phyloP scores from a whole-genome alignment of 768 basidiomycete genomes.

The Chalciporus pseudorubinellus region DNA sequence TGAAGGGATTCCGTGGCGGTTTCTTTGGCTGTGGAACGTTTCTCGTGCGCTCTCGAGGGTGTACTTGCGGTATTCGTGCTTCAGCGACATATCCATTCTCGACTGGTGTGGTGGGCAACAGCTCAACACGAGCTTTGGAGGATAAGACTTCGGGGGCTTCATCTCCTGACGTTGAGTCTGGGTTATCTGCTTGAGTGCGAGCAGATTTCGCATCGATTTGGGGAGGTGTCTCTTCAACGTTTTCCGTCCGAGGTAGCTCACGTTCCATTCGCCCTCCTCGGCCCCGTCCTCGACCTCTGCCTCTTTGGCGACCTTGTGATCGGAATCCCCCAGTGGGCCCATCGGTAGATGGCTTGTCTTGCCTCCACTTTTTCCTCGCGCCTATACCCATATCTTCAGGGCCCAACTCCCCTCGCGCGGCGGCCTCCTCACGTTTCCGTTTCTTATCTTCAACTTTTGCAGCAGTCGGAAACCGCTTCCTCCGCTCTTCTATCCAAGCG shows the following conservation, averaged over 20 bases:
- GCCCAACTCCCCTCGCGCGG: conserved; percentile 72
- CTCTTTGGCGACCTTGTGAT: conserved; percentile 21
- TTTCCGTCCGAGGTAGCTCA: not conserved
- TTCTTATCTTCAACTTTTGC: conserved; percentile 76
- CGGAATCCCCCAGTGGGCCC: conserved; percentile 1
- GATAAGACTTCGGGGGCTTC: conserved; percentile 57
- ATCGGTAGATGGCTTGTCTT: conserved; percentile 16
- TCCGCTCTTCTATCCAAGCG: conserved; percentile 88
- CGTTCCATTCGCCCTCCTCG: conserved; percentile 6
- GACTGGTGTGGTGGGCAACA: conserved; percentile 3
- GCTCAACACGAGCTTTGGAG: conserved; percentile 41
- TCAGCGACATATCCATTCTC: conserved; percentile 3
- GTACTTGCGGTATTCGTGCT: conserved; percentile 4
- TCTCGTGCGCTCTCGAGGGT: conserved; percentile 10
- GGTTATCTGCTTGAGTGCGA: conserved; percentile 4
- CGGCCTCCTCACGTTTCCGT: conserved; percentile 72
- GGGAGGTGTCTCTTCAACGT: not conserved
- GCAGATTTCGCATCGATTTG: not conserved
- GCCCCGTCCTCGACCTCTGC: conserved; percentile 32
- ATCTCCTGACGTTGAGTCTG: conserved; percentile 31
- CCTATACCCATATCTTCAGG: conserved; percentile 43
- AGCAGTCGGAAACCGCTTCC: conserved; percentile 77
- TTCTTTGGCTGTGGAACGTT: conserved; percentile 45
- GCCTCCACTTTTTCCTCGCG: conserved; percentile 42
- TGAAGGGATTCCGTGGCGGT: conserved; percentile 62